Base-by-base conservation (phyloP, 106 monocot species). In the Gastrodia elata region DNA sequence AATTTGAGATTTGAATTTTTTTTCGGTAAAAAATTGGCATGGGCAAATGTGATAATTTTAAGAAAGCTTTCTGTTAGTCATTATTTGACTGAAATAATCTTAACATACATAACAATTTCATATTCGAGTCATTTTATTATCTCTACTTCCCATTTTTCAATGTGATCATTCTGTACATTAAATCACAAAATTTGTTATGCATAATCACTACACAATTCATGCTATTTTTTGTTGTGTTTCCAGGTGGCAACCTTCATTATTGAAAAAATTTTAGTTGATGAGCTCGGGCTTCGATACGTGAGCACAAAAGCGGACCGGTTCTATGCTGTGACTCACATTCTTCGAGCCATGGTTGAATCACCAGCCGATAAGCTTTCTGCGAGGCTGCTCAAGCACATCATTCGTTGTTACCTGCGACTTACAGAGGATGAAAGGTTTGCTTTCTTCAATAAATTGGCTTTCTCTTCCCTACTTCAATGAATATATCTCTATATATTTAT, bases 161-260 rank as follows among this genome's bases (percentile, higher is more conserved):
- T 33, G 3, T 64, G 64, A 14, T 64, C 33, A 33, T 30, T 14
- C 2, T 13, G 64, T 33, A 3, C 24, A n/a, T 11, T 57, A 6
- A n/a, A 9, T 55, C 55, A 11, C 8, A 11, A 15, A 11, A 27
- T 27, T 1, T 28, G 1, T 0, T 15, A 5, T 64, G 10, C 8
- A n/a, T 65, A 32, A 33, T 67, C 8, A 37, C 10, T n/a, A 67
- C 67, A 36, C 18, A 35, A 35, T 67, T 38, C 67, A 38, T 8
- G 20, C n/a, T 20, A 36, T 38, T 34, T 7, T 42, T 9, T 38
- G 39, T 59, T 44, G 32, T 57, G 8, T 42, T 40, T 77, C 28
- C 38, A 87, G 91, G 85, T 91, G 71, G 80, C 91, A 8, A 79
- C 83, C 25, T 88, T 88, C 71, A 91, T 91, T 55, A 40, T 88